These are phyloP conservation scores for Calendula officinalis DNA, from an alignment of 129 eudicot species.

Conservation along the genomic window DNA sequence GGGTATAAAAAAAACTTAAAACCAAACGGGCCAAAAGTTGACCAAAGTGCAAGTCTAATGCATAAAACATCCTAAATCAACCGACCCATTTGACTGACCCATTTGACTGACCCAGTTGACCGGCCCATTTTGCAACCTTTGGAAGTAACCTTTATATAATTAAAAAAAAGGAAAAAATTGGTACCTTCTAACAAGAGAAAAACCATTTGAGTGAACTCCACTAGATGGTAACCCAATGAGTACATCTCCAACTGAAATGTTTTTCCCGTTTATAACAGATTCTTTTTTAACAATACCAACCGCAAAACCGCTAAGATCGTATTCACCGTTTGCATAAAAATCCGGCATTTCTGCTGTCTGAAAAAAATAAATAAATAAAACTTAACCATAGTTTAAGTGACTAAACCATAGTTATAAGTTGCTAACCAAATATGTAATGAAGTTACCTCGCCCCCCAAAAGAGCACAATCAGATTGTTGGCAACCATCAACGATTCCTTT, in stretches of 20 bases:
- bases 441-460: constrained; percentile 84
- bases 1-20: no score
- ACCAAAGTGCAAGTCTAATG: no score
- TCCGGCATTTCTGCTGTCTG: constrained; percentile 99
- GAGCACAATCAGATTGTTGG: constrained; percentile 73
- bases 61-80: no score
- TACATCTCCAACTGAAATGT: constrained; percentile 62
- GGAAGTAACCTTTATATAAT: neutral
- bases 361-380: constrained; percentile 12
- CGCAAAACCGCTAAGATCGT: constrained; percentile 95
- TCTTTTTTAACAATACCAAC: constrained; percentile 79
- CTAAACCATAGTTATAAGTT: no score
- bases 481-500: constrained; percentile 88
- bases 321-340: constrained; percentile 84
- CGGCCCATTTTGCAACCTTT: neutral
- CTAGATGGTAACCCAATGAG: constrained; percentile 78
- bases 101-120: no score
- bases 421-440: neutral
- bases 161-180: neutral
- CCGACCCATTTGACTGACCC: no score
- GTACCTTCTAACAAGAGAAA: constrained; percentile 88
- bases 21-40: no score
- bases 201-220: constrained; percentile 87
- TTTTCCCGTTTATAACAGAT: constrained; percentile 75
- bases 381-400: neutral